Base-by-base conservation (phyloP, 2,329 filamentous ascomycete species). In the Bipolaris zeicola region DNA sequence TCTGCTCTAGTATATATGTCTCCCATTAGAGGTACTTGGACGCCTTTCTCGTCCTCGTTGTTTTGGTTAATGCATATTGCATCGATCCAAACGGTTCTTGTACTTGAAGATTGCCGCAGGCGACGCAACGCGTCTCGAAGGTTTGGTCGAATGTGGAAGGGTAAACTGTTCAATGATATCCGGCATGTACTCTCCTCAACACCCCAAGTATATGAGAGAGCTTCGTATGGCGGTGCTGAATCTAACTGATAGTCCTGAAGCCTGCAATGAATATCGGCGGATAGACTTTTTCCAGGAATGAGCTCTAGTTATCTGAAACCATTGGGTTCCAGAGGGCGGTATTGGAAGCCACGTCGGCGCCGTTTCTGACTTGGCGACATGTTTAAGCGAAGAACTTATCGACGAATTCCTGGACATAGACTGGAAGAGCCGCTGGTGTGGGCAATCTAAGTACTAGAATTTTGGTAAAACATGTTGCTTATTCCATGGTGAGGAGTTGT, bases 241-340 rank as follows among this genome's bases (percentile, higher is more conserved):
- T 56, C 41, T 50, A 56, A 45, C 13, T 39, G 47, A 34, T 47
- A 51, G 46, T 42, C 11, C 39, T 13, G 47, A 47, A 56, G 53
- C 53, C 47, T 50, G 53, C 53, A 56, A 34, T 56, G 47, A 46
- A 50, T 56, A 56, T 50, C 53, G 41, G 53, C 46, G 47, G 8
- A 45, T 41, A 41, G 47, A 18, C 53, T 56, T 6, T 22, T 6
- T 51, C 39, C 47, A 45, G 39, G 43, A 41, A 56, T 51, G 38
- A 56, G 47, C 47, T 56, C 47, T 44, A 56, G 47, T 28, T 51
- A 51, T 42, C 53, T 51, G 46, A 56, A 56, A 47, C 18, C 31
- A 39, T 51, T 38, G 47, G 34, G 24, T 56, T 46, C 33, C 33
- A 56, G 47, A 56, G 47, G 53, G 39, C 39, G 47, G 47, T 56